Evolutionary conservation across 2,329 filamentous ascomycete genomes (phyloP), one percentile per base, ranked within the genome.

Genomic region (Ophiostoma triangulosporum): DNA sequence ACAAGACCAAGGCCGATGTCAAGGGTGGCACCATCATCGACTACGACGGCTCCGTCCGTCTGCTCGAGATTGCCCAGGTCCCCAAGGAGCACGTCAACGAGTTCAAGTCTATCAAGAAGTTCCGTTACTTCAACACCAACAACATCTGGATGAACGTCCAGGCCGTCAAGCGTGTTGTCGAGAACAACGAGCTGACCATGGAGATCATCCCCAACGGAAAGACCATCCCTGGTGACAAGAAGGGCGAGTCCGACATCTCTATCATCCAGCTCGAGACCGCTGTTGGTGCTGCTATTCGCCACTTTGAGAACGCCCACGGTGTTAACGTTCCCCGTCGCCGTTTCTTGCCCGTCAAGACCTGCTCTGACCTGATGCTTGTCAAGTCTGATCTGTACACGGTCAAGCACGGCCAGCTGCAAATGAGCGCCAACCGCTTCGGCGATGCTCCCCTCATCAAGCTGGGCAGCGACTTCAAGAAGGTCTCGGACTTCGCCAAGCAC

Each of bases 71-170:
- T 64, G 93, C 93, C 14, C 93, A 98, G 78, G 93, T 98, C 33
- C 93, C 93, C 73, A 98, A 97, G 83, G 89, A 98, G 78, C 93
- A 98, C 74, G 88, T 93, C 70, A 97, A 98, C 75, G 93, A 98
- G 76, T 98, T 98, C 88, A 98, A 98, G 84, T 96, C 90, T 49
- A 98, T 98, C 80, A 98, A 98, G 85, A 98, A 98, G 81, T 98
- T 98, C 86, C 96, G 95, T 81, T 98, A 98, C 83, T 98, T 98
- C 85, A 98, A 98, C 83, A 98, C 93, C 73, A 98, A 98, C 86
- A 98, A 98, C 81, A 96, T 98, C 74, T 98, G 93, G 93, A 86
- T 98, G 79, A 95, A 95, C 76, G 80, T 96, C 64, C 84, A 88
- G 68, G 93, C 93, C 62, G 86, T 98, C 74, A 97, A 97, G 85